These are phyloP conservation scores for Thalassia testudinum DNA, from an alignment of 116 monocot species.

Conservation along the genomic window DNA sequence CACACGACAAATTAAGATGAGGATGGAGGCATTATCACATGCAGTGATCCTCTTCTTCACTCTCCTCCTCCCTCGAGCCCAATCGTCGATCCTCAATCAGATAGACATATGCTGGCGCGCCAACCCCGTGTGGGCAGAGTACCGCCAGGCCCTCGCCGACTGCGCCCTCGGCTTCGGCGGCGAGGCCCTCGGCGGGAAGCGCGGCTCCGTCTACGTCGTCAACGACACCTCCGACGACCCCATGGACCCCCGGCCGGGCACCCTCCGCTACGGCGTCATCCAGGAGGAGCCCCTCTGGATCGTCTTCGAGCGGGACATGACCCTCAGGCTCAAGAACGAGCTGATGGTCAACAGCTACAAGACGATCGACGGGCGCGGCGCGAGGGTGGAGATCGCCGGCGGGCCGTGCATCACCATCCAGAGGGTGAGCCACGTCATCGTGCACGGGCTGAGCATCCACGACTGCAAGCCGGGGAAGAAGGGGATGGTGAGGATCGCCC, in stretches of 20 bases:
- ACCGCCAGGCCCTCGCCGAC: too few species aligned
- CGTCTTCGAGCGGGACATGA: slow-evolving; percentile 32
- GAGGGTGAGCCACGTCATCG: slow-evolving; percentile 21
- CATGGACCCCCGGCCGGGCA: slow-evolving; percentile 23
- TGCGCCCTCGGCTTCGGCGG: slow-evolving; percentile 14
- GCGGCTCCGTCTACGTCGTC: slow-evolving; percentile 35
- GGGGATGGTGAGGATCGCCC: slow-evolving; percentile 16
- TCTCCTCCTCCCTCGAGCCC: too few species aligned
- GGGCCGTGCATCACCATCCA: slow-evolving; percentile 35
- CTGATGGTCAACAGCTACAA: slow-evolving; percentile 35
- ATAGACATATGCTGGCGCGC: too few species aligned
- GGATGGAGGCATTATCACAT: too few species aligned
- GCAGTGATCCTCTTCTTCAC: too few species aligned
- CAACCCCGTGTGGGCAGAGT: too few species aligned
- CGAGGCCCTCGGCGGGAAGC: slow-evolving; percentile 21
- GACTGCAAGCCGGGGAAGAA: slow-evolving; percentile 13
- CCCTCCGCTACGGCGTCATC: slow-evolving; percentile 40
- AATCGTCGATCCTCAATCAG: too few species aligned
- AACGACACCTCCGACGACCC: slow-evolving; percentile 32
- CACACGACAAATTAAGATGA: too few species aligned
- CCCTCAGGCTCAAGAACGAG: slow-evolving; percentile 29
- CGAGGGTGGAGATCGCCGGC: slow-evolving; percentile 18
- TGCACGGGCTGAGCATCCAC: slow-evolving; percentile 29
- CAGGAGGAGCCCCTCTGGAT: slow-evolving; percentile 49
- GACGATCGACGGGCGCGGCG: slow-evolving; percentile 34